Percentiles rank a stretch among this genome's conserved stretches.
Conservation (phyloP, 78 protist species). For the Emiliania huxleyi region DNA sequence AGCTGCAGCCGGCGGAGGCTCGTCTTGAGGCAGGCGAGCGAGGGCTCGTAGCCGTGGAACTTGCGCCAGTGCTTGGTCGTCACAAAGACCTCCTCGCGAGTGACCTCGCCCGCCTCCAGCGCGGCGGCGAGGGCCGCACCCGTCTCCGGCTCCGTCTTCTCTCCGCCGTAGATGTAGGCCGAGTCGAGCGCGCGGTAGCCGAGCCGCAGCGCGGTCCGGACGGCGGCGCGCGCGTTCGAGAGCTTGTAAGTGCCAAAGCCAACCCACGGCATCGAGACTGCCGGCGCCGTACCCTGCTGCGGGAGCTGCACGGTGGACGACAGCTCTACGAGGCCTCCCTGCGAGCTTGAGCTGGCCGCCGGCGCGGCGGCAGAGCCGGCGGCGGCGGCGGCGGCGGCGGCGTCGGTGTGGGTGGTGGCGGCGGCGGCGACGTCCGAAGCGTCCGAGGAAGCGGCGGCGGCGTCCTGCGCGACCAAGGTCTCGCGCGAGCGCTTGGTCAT, state of each 20-base stretch:
- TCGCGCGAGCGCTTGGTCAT: no score
- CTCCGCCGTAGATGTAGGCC: neutral
- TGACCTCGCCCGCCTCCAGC: neutral
- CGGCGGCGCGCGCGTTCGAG: neutral
- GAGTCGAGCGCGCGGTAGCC: neutral
- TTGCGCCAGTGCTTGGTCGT: slow-evolving; percentile 17
- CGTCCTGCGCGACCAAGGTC: no score
- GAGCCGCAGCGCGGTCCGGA: neutral
- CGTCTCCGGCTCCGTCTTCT: neutral
- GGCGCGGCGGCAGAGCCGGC: no score
- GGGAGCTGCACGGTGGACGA: no score
- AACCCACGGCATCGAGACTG: neutral
- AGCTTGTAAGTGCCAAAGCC: neutral
- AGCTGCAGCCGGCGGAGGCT: neutral
- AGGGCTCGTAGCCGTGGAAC: neutral
- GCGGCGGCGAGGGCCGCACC: neutral
- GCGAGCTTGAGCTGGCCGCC: no score
- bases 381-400: no score
- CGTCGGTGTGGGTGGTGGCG: no score
- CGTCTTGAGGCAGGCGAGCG: neutral
- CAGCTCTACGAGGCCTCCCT: no score
- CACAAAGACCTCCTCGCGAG: neutral
- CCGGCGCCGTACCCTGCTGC: neutral
- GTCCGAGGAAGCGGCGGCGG: no score
- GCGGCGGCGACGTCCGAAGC: no score